Percentiles rank a stretch among this genome's conserved stretches.
Evolutionary conservation across 2,329 filamentous ascomycete species (phyloP).

Genomic region (Penicillium brevicompactum): DNA sequence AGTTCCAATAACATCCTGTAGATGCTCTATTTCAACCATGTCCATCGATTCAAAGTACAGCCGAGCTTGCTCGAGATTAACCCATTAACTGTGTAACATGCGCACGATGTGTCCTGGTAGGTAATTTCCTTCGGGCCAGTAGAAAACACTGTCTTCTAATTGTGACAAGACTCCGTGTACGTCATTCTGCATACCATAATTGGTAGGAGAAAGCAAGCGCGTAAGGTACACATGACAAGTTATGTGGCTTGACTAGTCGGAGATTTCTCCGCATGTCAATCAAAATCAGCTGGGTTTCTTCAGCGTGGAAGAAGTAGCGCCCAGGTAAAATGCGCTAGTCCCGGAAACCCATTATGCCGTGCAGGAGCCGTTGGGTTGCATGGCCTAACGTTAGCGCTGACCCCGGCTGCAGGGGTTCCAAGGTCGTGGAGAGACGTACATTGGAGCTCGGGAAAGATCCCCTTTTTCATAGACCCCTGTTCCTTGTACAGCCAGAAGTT

Average conservation of each 20-base stretch:
- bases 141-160: not conserved
- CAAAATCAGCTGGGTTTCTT: constrained; percentile 3
- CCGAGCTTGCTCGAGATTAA: no score
- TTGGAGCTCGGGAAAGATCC: not conserved
- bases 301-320: not conserved
- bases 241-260: constrained; percentile 15
- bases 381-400: not conserved
- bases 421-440: not conserved
- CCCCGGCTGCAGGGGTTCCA: not conserved
- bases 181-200: not conserved
- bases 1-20: no score
- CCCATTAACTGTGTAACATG: no score
- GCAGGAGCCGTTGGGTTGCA: not conserved
- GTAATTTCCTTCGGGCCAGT: no score
- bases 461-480: not conserved
- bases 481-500: no score
- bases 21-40: no score
- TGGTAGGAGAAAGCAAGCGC: not conserved
- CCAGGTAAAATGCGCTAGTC: not conserved
- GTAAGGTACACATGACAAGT: not conserved
- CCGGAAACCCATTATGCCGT: not conserved
- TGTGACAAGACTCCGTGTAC: not conserved
- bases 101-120: no score
- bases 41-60: no score
- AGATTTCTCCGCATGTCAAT: constrained; percentile 13